Percentiles rank a stretch among this genome's conserved stretches.
phyloP scores from a whole-genome alignment of 1,139 yeast species.

The Candida pseudocylindracea region DNA sequence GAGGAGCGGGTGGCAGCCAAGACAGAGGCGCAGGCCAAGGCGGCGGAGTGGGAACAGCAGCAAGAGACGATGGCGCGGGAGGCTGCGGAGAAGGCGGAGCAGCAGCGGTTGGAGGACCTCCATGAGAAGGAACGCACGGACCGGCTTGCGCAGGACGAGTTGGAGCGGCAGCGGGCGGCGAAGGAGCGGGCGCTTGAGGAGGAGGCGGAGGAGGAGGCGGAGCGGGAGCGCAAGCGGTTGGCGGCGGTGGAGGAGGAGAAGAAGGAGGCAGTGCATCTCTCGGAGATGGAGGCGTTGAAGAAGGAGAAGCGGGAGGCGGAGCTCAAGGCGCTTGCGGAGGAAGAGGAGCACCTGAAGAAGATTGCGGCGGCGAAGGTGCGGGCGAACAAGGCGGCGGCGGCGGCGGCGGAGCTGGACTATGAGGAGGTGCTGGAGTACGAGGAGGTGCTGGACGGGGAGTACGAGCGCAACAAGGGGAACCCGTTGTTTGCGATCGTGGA shows the following conservation, averaged over 20 bases:
- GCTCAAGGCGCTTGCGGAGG: constrained; percentile 9
- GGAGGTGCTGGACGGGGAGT: constrained; percentile 27
- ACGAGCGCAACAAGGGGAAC: constrained; percentile 16
- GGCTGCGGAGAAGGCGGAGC: constrained; percentile 18
- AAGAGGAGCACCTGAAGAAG: constrained; percentile 9
- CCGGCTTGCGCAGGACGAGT: constrained; percentile 20
- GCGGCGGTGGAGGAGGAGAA: constrained; percentile 7
- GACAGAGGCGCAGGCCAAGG: constrained; percentile 7
- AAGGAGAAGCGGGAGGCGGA: constrained; percentile 10
- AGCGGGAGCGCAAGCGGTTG: background rate
- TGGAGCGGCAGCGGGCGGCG: constrained; percentile 8
- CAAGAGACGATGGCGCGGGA: constrained; percentile 16
- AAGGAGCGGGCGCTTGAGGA: constrained; percentile 7
- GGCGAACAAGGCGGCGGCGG: constrained; percentile 1
- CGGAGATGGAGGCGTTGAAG: constrained; percentile 6
- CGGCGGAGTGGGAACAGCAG: constrained; percentile 10
- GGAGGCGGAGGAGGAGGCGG: constrained; percentile 9
- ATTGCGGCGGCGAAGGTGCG: constrained; percentile 8
- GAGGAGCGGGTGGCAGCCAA: constrained; percentile 18
- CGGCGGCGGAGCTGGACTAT: background rate
- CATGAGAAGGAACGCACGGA: constrained; percentile 21
- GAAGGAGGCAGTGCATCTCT: constrained; percentile 5
- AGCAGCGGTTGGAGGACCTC: constrained; percentile 19
- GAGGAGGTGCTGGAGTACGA: constrained; percentile 10
- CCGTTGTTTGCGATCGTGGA: constrained; percentile 27